A percentile compares a stretch with the other conserved stretches of the same genome.
These are phyloP conservation scores for Paramecium octaurelia DNA, from an alignment of 73 alveolate genomes.

Conservation along the genomic window DNA sequence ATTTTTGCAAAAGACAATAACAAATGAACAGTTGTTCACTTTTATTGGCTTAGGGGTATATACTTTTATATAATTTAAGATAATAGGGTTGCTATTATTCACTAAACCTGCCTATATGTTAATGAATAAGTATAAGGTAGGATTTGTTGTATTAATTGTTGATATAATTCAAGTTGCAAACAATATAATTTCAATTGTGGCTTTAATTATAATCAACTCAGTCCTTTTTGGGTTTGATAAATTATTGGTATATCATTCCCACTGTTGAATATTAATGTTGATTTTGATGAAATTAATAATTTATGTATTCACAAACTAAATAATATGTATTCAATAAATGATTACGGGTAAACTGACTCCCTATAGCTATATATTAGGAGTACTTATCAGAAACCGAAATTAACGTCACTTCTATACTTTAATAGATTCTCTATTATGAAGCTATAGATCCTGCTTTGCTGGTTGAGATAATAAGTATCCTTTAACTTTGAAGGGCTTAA, in stretches of 20 bases:
- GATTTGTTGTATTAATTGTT: not conserved
- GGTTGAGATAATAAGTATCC: not conserved
- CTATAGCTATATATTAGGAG: not conserved
- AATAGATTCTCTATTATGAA: no score
- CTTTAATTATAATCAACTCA: not conserved
- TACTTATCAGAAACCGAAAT: not conserved
- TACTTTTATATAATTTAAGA: not conserved
- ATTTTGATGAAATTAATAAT: not conserved
- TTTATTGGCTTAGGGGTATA: not conserved
- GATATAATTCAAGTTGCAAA: not conserved
- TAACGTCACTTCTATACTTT: not conserved
- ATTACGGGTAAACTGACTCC: no score
- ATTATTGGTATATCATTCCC: not conserved
- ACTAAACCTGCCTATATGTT: not conserved
- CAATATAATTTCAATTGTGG: not conserved
- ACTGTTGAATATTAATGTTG: not conserved
- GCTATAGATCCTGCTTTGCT: not conserved
- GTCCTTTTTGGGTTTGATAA: not conserved
- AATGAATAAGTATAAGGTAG: constrained; percentile 18
- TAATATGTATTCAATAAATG: no score
- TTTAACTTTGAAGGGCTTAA: not conserved
- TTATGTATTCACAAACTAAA: not conserved
- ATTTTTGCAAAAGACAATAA: not conserved
- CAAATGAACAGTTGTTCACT: not conserved
- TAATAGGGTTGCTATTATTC: not conserved